phyloP scores from a whole-genome alignment of 2,329 filamentous ascomycete species.

The Colletotrichum somersetense region DNA sequence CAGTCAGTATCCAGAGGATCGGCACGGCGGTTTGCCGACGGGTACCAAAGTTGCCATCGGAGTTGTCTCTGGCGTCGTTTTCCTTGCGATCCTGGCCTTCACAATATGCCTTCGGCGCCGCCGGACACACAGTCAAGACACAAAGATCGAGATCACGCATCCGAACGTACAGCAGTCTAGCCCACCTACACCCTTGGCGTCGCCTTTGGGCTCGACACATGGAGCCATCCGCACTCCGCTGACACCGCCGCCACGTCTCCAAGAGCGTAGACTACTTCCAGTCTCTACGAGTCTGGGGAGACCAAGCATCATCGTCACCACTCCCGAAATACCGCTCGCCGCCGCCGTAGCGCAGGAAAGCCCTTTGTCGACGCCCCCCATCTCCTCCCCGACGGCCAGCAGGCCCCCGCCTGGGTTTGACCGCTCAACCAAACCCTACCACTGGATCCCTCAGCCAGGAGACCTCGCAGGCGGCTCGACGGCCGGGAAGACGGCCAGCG shows the following conservation, averaged over 20 bases:
- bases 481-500: slow-evolving; percentile 24
- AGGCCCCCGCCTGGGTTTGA: slow-evolving; percentile 53
- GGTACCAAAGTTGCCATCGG: slow-evolving; percentile 61
- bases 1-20: background rate
- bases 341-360: background rate
- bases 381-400: slow-evolving; percentile 48
- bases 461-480: background rate
- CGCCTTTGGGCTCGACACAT: slow-evolving; percentile 50
- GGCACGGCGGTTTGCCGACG: slow-evolving; percentile 48
- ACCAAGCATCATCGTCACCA: background rate
- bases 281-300: slow-evolving; percentile 37
- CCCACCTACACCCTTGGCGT: slow-evolving; percentile 59
- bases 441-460: slow-evolving; percentile 7
- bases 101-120: slow-evolving; percentile 54
- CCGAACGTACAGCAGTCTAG: slow-evolving; percentile 45
- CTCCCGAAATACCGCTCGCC: slow-evolving; percentile 4
- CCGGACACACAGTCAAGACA: slow-evolving; percentile 44
- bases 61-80: slow-evolving; percentile 55
- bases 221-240: slow-evolving; percentile 47
- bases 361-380: slow-evolving; percentile 48
- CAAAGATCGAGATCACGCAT: slow-evolving; percentile 42
- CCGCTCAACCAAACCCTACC: slow-evolving; percentile 38
- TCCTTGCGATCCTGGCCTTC: slow-evolving; percentile 54
- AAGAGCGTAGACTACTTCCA: slow-evolving; percentile 60
- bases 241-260: slow-evolving; percentile 62